Evolutionary conservation across 1,284 basidiomycete genomes (phyloP).

Genomic region (Ceratobasidium sp.): DNA sequence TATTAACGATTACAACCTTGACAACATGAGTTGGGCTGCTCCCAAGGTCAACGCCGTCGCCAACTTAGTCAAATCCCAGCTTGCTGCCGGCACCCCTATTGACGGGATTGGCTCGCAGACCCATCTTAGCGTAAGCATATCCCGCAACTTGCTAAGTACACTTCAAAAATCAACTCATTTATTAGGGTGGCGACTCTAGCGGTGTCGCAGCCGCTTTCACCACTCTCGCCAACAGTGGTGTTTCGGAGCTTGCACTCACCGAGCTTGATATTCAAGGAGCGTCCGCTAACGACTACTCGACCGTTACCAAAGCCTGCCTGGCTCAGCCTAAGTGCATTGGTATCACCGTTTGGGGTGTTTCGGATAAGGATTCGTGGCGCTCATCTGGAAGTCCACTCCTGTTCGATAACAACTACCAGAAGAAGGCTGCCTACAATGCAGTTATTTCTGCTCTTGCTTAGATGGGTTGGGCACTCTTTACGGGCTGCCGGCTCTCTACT

Average conservation of each 20-base stretch:
- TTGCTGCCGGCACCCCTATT: conserved; percentile 48
- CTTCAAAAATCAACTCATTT: no score
- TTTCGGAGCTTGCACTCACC: no score
- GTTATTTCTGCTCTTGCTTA: conserved; percentile 56
- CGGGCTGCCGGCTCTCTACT: no score
- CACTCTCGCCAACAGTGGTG: no score
- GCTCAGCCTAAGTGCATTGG: conserved; percentile 62
- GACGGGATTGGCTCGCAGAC: conserved; percentile 48
- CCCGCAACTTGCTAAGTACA: no score
- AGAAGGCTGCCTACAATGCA: conserved; percentile 65
- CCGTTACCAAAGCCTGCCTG: conserved; percentile 65
- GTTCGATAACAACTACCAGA: conserved; percentile 64
- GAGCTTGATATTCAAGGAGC: conserved; percentile 4
- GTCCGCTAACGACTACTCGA: conserved; percentile 61
- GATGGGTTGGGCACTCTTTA: no score
- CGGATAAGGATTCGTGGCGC: conserved; percentile 56
- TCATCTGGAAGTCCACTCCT: conserved; percentile 60
- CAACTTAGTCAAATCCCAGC: conserved; percentile 45
- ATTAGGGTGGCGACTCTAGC: no score
- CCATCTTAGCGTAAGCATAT: conserved; percentile 12
- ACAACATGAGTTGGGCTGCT: conserved; percentile 18
- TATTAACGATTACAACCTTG: conserved; percentile 50
- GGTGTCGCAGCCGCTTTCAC: no score
- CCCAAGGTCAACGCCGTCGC: conserved; percentile 48
- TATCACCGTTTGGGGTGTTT: conserved; percentile 58